Base-by-base conservation (phyloP, 805 yeast species). In the Blastobotrys terrestris region DNA sequence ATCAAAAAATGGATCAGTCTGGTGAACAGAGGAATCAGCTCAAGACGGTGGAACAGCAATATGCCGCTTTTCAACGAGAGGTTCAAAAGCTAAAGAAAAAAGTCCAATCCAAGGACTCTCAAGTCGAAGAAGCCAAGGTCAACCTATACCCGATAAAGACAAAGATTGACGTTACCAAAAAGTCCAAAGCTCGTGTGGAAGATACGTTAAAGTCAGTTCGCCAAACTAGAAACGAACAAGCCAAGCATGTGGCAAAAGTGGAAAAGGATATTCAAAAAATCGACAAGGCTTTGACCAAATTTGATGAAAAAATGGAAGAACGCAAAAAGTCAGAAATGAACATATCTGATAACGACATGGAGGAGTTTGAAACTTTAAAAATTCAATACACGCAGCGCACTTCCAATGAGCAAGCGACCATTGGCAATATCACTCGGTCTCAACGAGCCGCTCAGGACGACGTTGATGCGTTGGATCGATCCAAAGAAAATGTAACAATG, bases 341-440 rank as follows among this genome's bases (percentile, higher is more conserved):
- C 14, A 60, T 86, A 26, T 71, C 80, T 14, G 72, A 73, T 0
- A 80, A 75, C 8, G 84, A 80, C 48, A 70, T 79, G 43, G 66
- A 69, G 26, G 83, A 80, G 45, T 89, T 88, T 64, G 81, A 81
- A 43, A 20, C 53, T 1, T 68, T 88, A 53, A 77, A 87, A 62
- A 80, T 78, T 39, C 58, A 72, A 49, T 87, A 78, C 55, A 58
- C 53, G 45, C 50, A 52, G 43, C 54, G 49, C 21, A 63, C 68
- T 1, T 54, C 66, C 5, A 44, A 45, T 6, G 60, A 63, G 43
- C 63, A 58, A 51, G 42, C 60, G 19, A 48, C 56, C 7, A 31
- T 67, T 26, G 60, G 56, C 20, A 55, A 52, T 19, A 31, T 61
- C 7, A 21, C 49, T 11, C 56, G 68, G 4, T 62, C 63, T 47